Conservation (phyloP, 2,329 filamentous ascomycete species). For the Aspergillus novoparasiticus region DNA sequence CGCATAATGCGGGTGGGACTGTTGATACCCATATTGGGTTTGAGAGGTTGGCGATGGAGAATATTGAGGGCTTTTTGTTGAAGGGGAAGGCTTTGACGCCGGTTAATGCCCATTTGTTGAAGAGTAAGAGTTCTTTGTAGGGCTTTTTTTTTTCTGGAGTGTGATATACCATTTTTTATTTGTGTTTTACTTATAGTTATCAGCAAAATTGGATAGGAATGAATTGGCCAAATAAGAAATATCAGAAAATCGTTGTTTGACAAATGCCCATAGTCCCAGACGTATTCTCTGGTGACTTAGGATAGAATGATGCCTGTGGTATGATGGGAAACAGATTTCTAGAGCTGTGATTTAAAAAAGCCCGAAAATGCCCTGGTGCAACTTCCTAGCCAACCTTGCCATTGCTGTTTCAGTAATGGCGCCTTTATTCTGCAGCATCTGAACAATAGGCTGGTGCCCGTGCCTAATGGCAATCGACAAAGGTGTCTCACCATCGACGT, state of each 20-base stretch:
- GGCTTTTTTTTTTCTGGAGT: background rate
- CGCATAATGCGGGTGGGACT: constrained; percentile 53
- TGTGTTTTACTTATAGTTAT: rapidly evolving
- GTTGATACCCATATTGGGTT: constrained; percentile 54
- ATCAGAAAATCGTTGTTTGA: too few relatives aligned
- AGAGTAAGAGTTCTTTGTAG: constrained; percentile 21
- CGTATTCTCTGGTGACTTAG: too few relatives aligned
- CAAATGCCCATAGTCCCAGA: too few relatives aligned
- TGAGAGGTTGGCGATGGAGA: constrained; percentile 51
- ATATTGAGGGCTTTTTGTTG: constrained; percentile 39
- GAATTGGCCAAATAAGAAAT: too few relatives aligned
- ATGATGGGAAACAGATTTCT: too few relatives aligned
- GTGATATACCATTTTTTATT: background rate
- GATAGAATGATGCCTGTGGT: too few relatives aligned
- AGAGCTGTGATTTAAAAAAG: too few relatives aligned
- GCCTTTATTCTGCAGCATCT: background rate
- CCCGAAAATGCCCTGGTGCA: too few relatives aligned
- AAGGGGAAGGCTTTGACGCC: constrained; percentile 50
- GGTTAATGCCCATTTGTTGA: constrained; percentile 62
- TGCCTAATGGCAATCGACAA: background rate
- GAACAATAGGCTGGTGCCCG: background rate
- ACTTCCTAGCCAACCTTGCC: too few relatives aligned
- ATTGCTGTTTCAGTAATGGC: too few relatives aligned
- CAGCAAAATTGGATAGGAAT: background rate
- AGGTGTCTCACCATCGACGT: background rate